Conservation (phyloP, 2,329 filamentous ascomycete species). For the Alternaria ethzedia region DNA sequence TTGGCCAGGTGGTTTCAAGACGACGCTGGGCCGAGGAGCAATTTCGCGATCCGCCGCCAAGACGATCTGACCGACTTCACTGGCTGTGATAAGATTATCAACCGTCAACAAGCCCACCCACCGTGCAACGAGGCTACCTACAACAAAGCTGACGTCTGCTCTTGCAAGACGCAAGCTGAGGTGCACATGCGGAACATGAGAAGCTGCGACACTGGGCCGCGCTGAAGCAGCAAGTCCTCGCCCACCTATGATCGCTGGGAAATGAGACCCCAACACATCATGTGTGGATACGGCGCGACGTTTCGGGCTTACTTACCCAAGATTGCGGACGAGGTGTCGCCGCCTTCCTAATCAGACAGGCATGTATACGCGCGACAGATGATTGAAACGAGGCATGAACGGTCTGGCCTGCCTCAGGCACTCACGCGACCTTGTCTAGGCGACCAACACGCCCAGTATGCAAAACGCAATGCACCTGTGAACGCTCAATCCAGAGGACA, state of each 20-base stretch:
- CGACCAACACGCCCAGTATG: background rate
- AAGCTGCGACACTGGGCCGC: background rate
- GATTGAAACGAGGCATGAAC: constrained; percentile 6
- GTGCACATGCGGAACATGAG: background rate
- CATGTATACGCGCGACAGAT: background rate
- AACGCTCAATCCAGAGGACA: background rate
- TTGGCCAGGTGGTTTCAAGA: constrained; percentile 29
- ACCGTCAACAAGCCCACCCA: constrained; percentile 1
- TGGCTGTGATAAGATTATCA: constrained; percentile 30
- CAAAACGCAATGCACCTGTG: background rate
- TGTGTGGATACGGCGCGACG: constrained; percentile 20
- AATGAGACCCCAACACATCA: constrained; percentile 25
- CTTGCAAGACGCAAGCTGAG: background rate
- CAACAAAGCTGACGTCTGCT: background rate
- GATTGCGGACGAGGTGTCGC: constrained; percentile 28
- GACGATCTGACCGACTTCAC: constrained; percentile 25
- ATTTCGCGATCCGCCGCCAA: constrained; percentile 42
- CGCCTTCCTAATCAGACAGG: constrained; percentile 5
- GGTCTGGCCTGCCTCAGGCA: constrained; percentile 1
- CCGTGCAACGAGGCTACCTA: background rate
- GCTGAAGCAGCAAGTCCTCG: constrained; percentile 7
- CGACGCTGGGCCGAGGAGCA: constrained; percentile 29
- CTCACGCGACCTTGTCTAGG: background rate
- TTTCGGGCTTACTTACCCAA: constrained; percentile 27
- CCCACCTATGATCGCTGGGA: constrained; percentile 23